Evolutionary conservation across 2,329 filamentous ascomycete species (phyloP).

Genomic region (Hypomyces perniciosus): DNA sequence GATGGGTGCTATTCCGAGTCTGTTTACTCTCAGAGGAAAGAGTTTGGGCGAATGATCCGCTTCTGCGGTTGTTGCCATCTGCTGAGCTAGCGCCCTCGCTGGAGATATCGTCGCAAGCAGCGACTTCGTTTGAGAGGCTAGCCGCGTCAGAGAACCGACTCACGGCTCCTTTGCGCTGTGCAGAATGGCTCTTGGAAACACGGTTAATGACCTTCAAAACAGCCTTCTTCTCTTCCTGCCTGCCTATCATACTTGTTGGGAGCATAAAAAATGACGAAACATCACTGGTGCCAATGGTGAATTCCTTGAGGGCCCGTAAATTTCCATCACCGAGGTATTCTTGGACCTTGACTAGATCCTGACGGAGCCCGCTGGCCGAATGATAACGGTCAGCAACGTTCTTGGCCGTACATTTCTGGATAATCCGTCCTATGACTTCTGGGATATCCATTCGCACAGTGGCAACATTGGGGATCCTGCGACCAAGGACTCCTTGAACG

Average conservation of each 20-base stretch:
- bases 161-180: constrained; percentile 35
- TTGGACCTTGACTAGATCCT: constrained; percentile 71
- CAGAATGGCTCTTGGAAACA: constrained; percentile 59
- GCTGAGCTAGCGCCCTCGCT: constrained; percentile 56
- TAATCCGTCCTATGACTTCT: constrained; percentile 72
- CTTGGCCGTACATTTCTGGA: constrained; percentile 89
- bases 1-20: constrained; percentile 34
- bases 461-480: constrained; percentile 70
- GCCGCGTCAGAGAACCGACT: constrained; percentile 50
- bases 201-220: constrained; percentile 72
- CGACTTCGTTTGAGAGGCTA: constrained; percentile 44
- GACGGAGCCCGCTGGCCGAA: constrained; percentile 77
- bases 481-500: constrained; percentile 80
- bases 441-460: constrained; percentile 76
- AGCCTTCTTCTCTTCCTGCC: constrained; percentile 62
- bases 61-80: constrained; percentile 45
- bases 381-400: constrained; percentile 84
- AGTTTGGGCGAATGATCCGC: constrained; percentile 43
- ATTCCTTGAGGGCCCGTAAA: constrained; percentile 61
- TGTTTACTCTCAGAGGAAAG: constrained; percentile 34
- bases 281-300: constrained; percentile 74
- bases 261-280: constrained; percentile 89
- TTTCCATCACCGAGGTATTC: constrained; percentile 72
- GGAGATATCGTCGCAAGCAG: constrained; percentile 45
- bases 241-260: constrained; percentile 74